phyloP scores from a whole-genome alignment of 768 basidiomycete genomes.

The Macrocybe gigantea region DNA sequence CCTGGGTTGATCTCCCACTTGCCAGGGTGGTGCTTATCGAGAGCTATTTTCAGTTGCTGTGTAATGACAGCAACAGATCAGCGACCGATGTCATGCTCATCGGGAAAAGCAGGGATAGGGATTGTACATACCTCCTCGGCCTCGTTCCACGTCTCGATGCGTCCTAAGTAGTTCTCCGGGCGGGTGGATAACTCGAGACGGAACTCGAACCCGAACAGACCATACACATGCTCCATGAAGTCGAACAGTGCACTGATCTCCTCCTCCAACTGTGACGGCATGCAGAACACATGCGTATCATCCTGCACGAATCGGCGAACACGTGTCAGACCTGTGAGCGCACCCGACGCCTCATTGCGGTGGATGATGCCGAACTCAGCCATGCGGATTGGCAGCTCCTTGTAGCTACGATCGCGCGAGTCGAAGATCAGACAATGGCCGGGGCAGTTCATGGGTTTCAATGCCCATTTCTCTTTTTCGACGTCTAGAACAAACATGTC shows the following conservation, averaged over 20 bases:
- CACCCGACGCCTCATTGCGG: slow-evolving; percentile 93
- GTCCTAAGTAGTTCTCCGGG: slow-evolving; percentile 90
- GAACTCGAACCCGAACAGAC: slow-evolving; percentile 92
- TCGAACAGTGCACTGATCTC: slow-evolving; percentile 89
- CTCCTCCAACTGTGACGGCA: slow-evolving; percentile 85
- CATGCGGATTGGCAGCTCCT: slow-evolving; percentile 94
- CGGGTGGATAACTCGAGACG: slow-evolving; percentile 92
- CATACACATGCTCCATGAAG: slow-evolving; percentile 93
- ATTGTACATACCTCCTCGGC: slow-evolving; percentile 68
- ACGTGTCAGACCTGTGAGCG: slow-evolving; percentile 86
- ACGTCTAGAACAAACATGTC: slow-evolving; percentile 95
- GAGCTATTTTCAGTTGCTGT: slow-evolving; percentile 78
- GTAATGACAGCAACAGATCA: slow-evolving; percentile 2
- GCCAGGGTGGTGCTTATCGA: slow-evolving; percentile 82
- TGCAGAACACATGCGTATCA: slow-evolving; percentile 98
- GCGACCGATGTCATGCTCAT: slow-evolving; percentile 1
- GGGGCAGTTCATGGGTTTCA: slow-evolving; percentile 99
- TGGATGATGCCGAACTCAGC: slow-evolving; percentile 98
- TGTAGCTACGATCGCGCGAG: slow-evolving; percentile 88
- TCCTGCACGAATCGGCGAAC: slow-evolving; percentile 96
- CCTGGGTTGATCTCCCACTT: slow-evolving; percentile 93
- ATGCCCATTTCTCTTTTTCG: slow-evolving; percentile 93
- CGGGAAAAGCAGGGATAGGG: background rate
- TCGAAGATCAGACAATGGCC: slow-evolving; percentile 97
- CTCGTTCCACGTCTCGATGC: slow-evolving; percentile 82